Evolutionary conservation across 1,284 basidiomycete genomes (phyloP).

Genomic region (Cutaneotrichosporon daszewskae): DNA sequence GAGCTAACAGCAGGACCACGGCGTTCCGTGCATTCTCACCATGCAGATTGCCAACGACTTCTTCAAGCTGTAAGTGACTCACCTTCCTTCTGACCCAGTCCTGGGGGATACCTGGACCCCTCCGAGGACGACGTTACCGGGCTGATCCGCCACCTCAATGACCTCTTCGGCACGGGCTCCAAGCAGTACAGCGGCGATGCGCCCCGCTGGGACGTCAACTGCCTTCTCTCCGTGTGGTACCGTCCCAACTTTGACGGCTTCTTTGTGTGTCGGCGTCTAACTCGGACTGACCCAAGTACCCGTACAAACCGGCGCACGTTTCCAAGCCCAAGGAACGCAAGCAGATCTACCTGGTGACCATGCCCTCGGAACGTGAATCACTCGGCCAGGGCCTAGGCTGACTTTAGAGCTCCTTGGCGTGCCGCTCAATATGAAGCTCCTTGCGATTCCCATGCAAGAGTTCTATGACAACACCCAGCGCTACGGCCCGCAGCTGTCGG

Average conservation of each 20-base stretch:
- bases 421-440: slow-evolving; percentile 96
- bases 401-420: slow-evolving; percentile 76
- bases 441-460: slow-evolving; percentile 92
- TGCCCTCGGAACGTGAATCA: slow-evolving; percentile 76
- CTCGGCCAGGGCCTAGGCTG: background rate
- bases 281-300: slow-evolving; percentile 60
- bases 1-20: slow-evolving; percentile 58
- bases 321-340: slow-evolving; percentile 98
- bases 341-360: slow-evolving; percentile 89
- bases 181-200: slow-evolving; percentile 50
- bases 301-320: slow-evolving; percentile 92
- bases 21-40: slow-evolving; percentile 93
- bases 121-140: slow-evolving; percentile 89
- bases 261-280: slow-evolving; percentile 62
- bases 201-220: slow-evolving; percentile 76
- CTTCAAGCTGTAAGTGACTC: slow-evolving; percentile 77
- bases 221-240: slow-evolving; percentile 95
- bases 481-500: slow-evolving; percentile 89
- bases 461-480: slow-evolving; percentile 93
- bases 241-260: slow-evolving; percentile 96
- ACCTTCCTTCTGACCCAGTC: slow-evolving; percentile 52
- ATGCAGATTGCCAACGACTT: slow-evolving; percentile 97
- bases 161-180: slow-evolving; percentile 66
- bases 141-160: slow-evolving; percentile 78
- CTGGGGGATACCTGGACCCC: slow-evolving; percentile 96